Percentiles rank a stretch among this genome's conserved stretches.
phyloP scores from a whole-genome alignment of 495 filamentous ascomycete genomes.

The Pyrenula massariospora region DNA sequence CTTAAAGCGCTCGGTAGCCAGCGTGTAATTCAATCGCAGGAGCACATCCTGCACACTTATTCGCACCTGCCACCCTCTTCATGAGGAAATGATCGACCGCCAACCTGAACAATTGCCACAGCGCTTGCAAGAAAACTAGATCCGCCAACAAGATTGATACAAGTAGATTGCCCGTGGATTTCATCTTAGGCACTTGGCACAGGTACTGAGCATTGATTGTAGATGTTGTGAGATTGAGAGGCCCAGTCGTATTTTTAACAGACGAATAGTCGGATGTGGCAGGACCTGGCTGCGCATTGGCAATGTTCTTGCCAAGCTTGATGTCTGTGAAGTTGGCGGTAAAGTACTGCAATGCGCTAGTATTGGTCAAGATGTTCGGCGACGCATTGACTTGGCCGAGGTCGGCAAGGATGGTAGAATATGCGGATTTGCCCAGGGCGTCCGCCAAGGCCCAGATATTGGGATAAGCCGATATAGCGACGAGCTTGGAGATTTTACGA shows the following conservation, averaged over 20 bases:
- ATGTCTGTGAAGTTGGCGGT: not conserved
- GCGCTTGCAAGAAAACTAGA: conserved; percentile 17
- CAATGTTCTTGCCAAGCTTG: not conserved
- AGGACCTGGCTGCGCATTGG: not conserved
- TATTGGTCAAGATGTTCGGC: conserved; percentile 11
- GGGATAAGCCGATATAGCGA: not conserved
- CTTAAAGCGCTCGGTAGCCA: no score
- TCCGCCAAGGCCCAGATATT: not conserved
- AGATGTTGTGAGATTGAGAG: conserved; percentile 7
- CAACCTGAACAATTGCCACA: conserved; percentile 11
- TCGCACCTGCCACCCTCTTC: not conserved
- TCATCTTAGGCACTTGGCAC: conserved; percentile 20
- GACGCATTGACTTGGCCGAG: conserved; percentile 10
- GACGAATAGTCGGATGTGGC: not conserved
- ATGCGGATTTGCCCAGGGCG: conserved; percentile 11
- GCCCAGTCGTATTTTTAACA: not conserved
- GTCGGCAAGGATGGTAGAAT: conserved; percentile 17
- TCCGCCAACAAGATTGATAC: conserved; percentile 17
- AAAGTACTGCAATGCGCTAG: not conserved
- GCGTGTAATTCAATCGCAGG: no score
- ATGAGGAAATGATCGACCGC: conserved; percentile 3
- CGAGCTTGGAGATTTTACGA: not conserved
- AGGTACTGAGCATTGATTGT: conserved; percentile 13
- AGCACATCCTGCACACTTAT: not conserved
- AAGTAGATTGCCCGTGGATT: conserved; percentile 13